Percentiles rank a stretch among this genome's conserved stretches.
Conservation (phyloP, 2,329 filamentous ascomycete species). For the Aspergillus carbonarius region DNA sequence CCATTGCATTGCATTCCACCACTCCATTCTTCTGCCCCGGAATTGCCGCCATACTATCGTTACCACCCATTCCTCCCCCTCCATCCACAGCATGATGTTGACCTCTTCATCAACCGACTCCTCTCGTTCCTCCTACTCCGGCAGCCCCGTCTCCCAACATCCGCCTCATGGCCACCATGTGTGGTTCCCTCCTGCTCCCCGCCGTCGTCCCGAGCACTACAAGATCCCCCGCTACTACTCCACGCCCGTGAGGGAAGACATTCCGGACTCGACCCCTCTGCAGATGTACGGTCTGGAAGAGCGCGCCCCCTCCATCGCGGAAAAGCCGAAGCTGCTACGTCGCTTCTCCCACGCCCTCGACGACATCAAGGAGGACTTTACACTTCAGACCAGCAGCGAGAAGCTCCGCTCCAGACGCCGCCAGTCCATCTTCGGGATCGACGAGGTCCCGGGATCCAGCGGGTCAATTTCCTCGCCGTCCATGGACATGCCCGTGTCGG, state of each 20-base stretch:
- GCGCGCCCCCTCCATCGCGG: conserved; percentile 33
- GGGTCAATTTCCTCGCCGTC: conserved; percentile 4
- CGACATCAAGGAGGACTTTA: conserved; percentile 36
- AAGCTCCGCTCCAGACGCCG: conserved; percentile 27
- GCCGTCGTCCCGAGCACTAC: conserved; percentile 20
- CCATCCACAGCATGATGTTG: conserved; percentile 21
- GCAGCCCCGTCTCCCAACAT: conserved; percentile 27
- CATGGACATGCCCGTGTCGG: conserved; percentile 15
- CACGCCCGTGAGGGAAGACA: conserved; percentile 30
- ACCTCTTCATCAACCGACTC: conserved; percentile 28
- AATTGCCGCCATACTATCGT: not conserved
- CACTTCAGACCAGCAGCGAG: conserved; percentile 25
- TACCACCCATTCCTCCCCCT: not conserved
- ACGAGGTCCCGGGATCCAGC: conserved; percentile 12
- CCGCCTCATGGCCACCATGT: conserved; percentile 24
- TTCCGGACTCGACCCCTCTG: conserved; percentile 31
- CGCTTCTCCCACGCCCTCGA: conserved; percentile 38
- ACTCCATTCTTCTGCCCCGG: not conserved
- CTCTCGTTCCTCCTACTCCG: conserved; percentile 28
- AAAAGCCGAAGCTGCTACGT: conserved; percentile 29
- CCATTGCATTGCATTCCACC: not conserved
- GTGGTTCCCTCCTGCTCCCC: conserved; percentile 25
- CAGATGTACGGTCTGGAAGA: conserved; percentile 36
- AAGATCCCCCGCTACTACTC: conserved; percentile 37
- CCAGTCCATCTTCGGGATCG: conserved; percentile 26